Conservation (phyloP, 306 rosid genomes). For the Sophora flavescens region DNA sequence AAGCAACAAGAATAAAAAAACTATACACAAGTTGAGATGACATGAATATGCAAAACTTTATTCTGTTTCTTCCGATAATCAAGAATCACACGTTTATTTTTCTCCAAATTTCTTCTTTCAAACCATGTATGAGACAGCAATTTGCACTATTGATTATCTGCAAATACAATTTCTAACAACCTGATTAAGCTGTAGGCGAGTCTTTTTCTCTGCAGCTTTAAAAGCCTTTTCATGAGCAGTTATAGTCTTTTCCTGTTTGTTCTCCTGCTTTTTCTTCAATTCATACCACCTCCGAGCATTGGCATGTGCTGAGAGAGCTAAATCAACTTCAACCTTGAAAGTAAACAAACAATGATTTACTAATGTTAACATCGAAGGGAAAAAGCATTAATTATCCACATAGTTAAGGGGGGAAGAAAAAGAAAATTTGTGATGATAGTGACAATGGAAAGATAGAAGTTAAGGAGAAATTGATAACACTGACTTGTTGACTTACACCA, state of each 20-base stretch:
- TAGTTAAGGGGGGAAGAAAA: neutral
- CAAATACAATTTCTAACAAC: slow-evolving; percentile 54
- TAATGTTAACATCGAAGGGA: slow-evolving; percentile 26
- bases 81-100: slow-evolving; percentile 2
- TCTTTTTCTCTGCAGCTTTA: slow-evolving; percentile 97
- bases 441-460: slow-evolving; percentile 10
- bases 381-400: slow-evolving; percentile 30
- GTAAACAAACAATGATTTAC: slow-evolving; percentile 34
- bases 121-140: slow-evolving; percentile 40
- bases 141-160: slow-evolving; percentile 17
- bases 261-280: slow-evolving; percentile 92
- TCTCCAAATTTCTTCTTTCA: slow-evolving; percentile 38
- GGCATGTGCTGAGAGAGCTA: slow-evolving; percentile 95
- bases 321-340: slow-evolving; percentile 88
- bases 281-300: slow-evolving; percentile 98
- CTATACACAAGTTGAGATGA: neutral
- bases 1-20: slow-evolving; percentile 25
- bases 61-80: slow-evolving; percentile 35
- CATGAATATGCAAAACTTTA: slow-evolving; percentile 31
- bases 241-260: slow-evolving; percentile 91
- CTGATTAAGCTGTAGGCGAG: slow-evolving; percentile 91
- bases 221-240: slow-evolving; percentile 96
- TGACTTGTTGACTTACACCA: slow-evolving; percentile 21
- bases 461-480: neutral
- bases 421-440: slow-evolving; percentile 12